Evolutionary conservation across 169 alveolate genomes (phyloP).

Genomic region (Cryptosporidium ryanae): DNA sequence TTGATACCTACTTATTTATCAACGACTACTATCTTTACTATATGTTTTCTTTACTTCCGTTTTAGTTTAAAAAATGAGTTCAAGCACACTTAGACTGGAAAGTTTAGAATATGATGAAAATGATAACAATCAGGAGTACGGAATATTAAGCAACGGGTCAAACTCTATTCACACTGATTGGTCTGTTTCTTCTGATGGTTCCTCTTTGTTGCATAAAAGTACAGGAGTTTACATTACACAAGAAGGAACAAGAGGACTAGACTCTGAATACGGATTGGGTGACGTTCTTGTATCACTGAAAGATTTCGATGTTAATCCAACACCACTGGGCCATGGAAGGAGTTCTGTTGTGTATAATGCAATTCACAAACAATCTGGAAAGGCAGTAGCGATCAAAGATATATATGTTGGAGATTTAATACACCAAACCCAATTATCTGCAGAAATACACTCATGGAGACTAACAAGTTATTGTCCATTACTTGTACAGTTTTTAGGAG

Average conservation of each 20-base stretch:
- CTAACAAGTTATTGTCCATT: constrained; percentile 71
- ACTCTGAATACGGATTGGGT: constrained; percentile 55
- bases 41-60: not conserved
- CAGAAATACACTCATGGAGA: constrained; percentile 70
- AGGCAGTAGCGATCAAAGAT: constrained; percentile 62
- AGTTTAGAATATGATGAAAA: constrained; percentile 55
- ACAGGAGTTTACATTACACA: constrained; percentile 68
- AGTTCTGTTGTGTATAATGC: constrained; percentile 65
- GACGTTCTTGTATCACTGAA: constrained; percentile 14
- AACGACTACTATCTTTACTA: not conserved
- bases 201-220: constrained; percentile 50
- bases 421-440: constrained; percentile 71
- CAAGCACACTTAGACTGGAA: constrained; percentile 52
- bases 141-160: not conserved
- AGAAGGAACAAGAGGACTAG: constrained; percentile 71
- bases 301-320: constrained; percentile 61
- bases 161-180: constrained; percentile 65
- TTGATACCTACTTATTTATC: too few relatives aligned
- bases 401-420: constrained; percentile 70
- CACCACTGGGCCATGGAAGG: constrained; percentile 72
- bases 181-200: constrained; percentile 67
- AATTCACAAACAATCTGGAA: constrained; percentile 45
- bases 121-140: constrained; percentile 13
- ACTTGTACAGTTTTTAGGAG: constrained; percentile 67
- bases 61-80: not conserved